Conservation (phyloP, 164 flowering plant species). For the Echeveria elegans region DNA sequence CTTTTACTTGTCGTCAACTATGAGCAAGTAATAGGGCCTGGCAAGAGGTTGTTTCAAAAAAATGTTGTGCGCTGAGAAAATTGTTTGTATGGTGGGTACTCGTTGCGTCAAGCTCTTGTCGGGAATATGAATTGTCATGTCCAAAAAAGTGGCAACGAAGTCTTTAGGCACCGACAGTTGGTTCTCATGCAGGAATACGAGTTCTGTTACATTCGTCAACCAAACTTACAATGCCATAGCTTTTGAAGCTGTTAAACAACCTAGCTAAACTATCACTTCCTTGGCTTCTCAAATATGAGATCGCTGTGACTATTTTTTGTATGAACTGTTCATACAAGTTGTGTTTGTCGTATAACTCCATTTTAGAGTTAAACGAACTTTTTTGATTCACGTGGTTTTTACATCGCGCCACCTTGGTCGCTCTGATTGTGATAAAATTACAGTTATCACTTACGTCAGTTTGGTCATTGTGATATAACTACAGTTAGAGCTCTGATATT, state of each 20-base stretch:
- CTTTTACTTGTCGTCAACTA: constrained; percentile 48
- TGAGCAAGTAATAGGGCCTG: constrained; percentile 32
- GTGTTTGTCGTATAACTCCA: not conserved
- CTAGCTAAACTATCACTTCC: not conserved
- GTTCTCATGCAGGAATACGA: not conserved
- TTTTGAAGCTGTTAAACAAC: not conserved
- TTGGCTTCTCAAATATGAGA: not conserved
- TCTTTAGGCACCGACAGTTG: not conserved
- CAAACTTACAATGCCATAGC: not conserved
- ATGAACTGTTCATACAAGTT: not conserved
- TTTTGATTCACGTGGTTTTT: not conserved
- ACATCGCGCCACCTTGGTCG: not conserved
- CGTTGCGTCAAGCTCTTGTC: not conserved
- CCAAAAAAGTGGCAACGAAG: not conserved
- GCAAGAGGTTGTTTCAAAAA: not conserved
- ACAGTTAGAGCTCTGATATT: not conserved
- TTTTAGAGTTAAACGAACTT: not conserved
- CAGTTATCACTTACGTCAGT: not conserved
- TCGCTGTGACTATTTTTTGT: not conserved
- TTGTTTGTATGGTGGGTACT: not conserved
- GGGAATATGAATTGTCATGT: not conserved
- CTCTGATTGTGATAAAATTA: not conserved
- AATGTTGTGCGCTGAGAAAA: not conserved
- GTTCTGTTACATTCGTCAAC: not conserved
- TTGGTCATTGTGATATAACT: not conserved